phyloP scores from a whole-genome alignment of 495 filamentous ascomycete species.

The Daldinia childiae region DNA sequence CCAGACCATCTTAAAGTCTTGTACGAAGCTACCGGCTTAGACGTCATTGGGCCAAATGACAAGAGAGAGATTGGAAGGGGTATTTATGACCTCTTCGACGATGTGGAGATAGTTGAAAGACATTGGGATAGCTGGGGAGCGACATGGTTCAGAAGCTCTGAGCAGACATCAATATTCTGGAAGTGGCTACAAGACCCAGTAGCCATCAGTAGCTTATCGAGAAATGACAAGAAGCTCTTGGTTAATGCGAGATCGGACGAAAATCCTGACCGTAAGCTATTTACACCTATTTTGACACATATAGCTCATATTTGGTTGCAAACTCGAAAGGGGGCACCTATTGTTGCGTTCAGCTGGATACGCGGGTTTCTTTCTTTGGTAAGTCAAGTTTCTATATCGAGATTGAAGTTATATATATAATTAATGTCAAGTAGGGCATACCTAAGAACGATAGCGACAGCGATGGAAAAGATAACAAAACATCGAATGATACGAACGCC shows the following conservation, averaged over 20 bases:
- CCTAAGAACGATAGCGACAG: not conserved
- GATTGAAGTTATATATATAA: not conserved
- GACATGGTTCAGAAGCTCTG: not conserved
- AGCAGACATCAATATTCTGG: not conserved
- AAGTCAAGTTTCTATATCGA: not conserved
- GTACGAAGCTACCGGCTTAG: constrained; percentile 27
- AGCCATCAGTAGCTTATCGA: constrained; percentile 1
- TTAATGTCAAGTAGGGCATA: not conserved
- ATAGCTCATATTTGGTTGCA: not conserved
- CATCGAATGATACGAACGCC: not conserved
- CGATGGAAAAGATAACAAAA: not conserved
- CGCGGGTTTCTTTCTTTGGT: not conserved
- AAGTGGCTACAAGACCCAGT: constrained; percentile 15
- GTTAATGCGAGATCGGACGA: not conserved
- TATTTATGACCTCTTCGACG: constrained; percentile 38
- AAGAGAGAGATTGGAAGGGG: constrained; percentile 42
- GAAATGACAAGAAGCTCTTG: constrained; percentile 4
- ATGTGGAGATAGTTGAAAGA: constrained; percentile 31
- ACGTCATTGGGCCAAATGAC: constrained; percentile 35
- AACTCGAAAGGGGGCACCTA: not conserved
- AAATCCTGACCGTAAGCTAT: constrained; percentile 11
- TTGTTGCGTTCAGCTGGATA: not conserved
- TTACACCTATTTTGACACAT: not conserved
- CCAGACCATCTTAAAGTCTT: constrained; percentile 27
- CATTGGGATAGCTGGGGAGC: constrained; percentile 34